phyloP scores from a whole-genome alignment of 768 basidiomycete genomes.

The Lenzites betulinus region DNA sequence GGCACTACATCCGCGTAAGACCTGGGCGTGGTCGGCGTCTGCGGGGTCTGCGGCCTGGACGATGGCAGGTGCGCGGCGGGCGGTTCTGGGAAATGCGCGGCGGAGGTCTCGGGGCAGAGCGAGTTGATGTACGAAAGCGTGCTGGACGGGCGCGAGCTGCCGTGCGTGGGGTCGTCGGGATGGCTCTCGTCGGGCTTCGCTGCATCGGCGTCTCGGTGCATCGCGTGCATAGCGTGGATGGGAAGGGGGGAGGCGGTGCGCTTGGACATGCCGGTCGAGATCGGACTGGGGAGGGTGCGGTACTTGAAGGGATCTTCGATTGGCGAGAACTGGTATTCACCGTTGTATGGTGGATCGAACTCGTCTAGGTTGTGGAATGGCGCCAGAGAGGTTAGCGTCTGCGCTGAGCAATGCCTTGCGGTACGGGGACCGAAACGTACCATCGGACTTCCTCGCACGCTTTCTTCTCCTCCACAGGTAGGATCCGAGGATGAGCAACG shows the following conservation, averaged over 20 bases:
- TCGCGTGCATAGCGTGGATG: background rate
- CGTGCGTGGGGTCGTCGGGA: background rate
- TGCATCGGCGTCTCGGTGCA: too few relatives aligned
- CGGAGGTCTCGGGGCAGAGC: constrained; percentile 2
- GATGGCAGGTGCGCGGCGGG: background rate
- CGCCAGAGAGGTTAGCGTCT: background rate
- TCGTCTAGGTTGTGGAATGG: background rate
- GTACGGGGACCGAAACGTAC: background rate
- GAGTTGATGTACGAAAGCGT: constrained; percentile 4
- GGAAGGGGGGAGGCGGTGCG: background rate
- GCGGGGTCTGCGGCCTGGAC: background rate
- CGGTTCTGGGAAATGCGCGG: background rate
- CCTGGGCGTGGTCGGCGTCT: background rate
- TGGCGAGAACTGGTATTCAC: background rate
- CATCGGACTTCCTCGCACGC: background rate
- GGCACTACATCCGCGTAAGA: too few relatives aligned
- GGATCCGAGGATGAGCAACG: background rate
- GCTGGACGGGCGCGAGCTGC: background rate
- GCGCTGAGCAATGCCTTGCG: background rate
- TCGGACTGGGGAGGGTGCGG: background rate
- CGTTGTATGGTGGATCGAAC: background rate
- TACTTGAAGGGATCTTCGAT: background rate
- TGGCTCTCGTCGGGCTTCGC: too few relatives aligned
- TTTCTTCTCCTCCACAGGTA: background rate
- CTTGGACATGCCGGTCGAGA: background rate